These are phyloP conservation scores for Trichophyton verrucosum DNA, from an alignment of 2,329 filamentous ascomycete species.

Conservation along the genomic window DNA sequence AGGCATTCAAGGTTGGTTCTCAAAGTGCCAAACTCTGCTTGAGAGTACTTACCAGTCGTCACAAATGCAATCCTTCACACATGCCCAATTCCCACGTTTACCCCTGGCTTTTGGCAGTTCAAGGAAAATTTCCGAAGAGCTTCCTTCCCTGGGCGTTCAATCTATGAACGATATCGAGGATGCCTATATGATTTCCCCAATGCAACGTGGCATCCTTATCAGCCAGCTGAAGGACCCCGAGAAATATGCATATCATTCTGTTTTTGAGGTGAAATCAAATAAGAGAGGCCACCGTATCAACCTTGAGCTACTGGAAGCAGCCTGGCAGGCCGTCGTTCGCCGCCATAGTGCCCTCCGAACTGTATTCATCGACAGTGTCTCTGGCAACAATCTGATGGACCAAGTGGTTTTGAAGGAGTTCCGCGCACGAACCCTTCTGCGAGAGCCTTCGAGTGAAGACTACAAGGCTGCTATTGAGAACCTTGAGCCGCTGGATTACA, in stretches of 20 bases:
- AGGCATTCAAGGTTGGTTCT: slow-evolving; percentile 9
- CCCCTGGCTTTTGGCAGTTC: slow-evolving; percentile 9
- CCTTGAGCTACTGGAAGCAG: slow-evolving; percentile 18
- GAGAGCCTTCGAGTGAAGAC: slow-evolving; percentile 21
- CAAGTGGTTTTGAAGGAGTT: slow-evolving; percentile 25
- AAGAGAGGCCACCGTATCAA: slow-evolving; percentile 16
- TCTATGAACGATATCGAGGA: slow-evolving; percentile 20
- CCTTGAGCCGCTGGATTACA: slow-evolving; percentile 20
- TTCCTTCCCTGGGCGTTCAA: slow-evolving; percentile 4
- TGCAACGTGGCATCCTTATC: slow-evolving; percentile 28
- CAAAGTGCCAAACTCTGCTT: slow-evolving; percentile 6
- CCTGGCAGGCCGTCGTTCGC: slow-evolving; percentile 24
- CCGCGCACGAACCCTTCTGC: slow-evolving; percentile 17
- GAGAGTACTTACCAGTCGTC: background rate
- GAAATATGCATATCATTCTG: slow-evolving; percentile 26
- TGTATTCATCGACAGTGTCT: slow-evolving; percentile 24
- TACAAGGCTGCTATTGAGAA: slow-evolving; percentile 18
- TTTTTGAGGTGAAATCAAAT: slow-evolving; percentile 23
- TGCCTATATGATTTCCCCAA: slow-evolving; percentile 27
- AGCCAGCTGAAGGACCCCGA: slow-evolving; percentile 26
- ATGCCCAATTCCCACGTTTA: slow-evolving; percentile 8
- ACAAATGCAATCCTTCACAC: background rate
- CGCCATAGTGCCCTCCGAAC: slow-evolving; percentile 26
- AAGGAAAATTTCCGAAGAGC: slow-evolving; percentile 8
- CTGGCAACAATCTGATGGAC: slow-evolving; percentile 25